Evolutionary conservation across 768 basidiomycete genomes (phyloP), one percentile per base, ranked within the genome.

Genomic region (Ephemerocybe angulata): DNA sequence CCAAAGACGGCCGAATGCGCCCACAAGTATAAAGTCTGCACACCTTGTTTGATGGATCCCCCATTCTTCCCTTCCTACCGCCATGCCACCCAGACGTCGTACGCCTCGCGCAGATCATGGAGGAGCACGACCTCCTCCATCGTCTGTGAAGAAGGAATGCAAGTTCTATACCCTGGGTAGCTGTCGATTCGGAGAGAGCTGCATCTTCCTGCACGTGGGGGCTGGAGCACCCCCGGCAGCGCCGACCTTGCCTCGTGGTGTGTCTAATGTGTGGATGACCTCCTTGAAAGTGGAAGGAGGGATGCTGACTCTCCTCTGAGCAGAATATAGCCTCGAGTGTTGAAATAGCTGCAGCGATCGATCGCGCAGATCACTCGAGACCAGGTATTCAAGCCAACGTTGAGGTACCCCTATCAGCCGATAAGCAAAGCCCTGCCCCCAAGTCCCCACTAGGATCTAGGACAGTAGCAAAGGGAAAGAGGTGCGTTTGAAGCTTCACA

Each of bases 181-280:
- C 25, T 57, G 56, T 53, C 29, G 28, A 31, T 15, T 10, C 3
- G 56, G 56, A 29, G 46, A 40, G 8, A 30, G 22, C 11, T 57
- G 51, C 43, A 42, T 21, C 6, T 57, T 48, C 24, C n/a, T 53
- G 11, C 56, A 57, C 44, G 8, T 21, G n/a, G 4, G 15, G 21
- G 38, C 38, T 30, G 24, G 17, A 29, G 15, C n/a, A 7, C 5
- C n/a, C 38, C 15, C n/a, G 17, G 10, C n/a, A 41, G 21, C 13
- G 21, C n/a, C 21, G 15, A 25, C 8, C 42, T 31, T 6, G 15
- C 15, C 3, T 28, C 22, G 44, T 54, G n/a, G n/a, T n/a, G n/a
- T n/a, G n/a, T n/a, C n/a, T n/a, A n/a, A 15, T 4, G 37, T 52
- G 28, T 6, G 22, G 21, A 15, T 43, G 37, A 51, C 21, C 12